Evolutionary conservation across 345 rosid species (phyloP), one percentile per base, ranked within the genome.

Genomic region (Trapa bicornis): DNA sequence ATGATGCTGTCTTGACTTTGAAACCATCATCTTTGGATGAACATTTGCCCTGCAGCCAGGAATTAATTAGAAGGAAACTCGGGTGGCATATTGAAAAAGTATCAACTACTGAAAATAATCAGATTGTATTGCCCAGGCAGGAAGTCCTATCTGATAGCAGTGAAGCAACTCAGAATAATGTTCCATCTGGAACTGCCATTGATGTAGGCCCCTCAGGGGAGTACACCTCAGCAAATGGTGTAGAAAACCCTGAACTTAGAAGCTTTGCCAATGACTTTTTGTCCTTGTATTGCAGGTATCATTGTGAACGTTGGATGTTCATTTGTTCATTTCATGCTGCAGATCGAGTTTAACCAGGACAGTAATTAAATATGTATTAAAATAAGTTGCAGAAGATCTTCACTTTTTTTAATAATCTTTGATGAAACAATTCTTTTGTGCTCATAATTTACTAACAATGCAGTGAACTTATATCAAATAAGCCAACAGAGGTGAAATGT

Each of bases 281-380:
- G 86, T 90, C 98, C 73, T 73, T 93, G 77, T 90, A 90, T 78
- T 90, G 96, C 76, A 78, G 98, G 98, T 93, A 90, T 68, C 66
- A 67, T 38, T 57, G 32, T 64, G 68, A 47, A 29, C 56, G 41
- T 47, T 42, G 52, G 66, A 69, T 68, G 42, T 22, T 68, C 16
- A 17, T 56, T 48, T n/a, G 22, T 54, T 52, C 48, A 0, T 41
- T 41, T 32, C 4, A 38, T 47, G 58, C 8, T 33, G 58, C 47
- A 43, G 47, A 64, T 64, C 16, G 9, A 39, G 47, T 43, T 62
- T 62, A 65, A 22, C 13, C 8, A 3, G 50, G 45, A 16, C n/a
- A 17, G 17, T 65, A 13, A 29, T 42, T 14, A 35, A 58, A 65
- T 36, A 35, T 41, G 42, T n/a, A 39, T 35, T 39, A 41, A 37